A percentile compares a stretch with the other conserved stretches of the same genome.
These are phyloP conservation scores for Euphrasia confusa DNA, from an alignment of 257 asterid genomes.

Conservation along the genomic window DNA sequence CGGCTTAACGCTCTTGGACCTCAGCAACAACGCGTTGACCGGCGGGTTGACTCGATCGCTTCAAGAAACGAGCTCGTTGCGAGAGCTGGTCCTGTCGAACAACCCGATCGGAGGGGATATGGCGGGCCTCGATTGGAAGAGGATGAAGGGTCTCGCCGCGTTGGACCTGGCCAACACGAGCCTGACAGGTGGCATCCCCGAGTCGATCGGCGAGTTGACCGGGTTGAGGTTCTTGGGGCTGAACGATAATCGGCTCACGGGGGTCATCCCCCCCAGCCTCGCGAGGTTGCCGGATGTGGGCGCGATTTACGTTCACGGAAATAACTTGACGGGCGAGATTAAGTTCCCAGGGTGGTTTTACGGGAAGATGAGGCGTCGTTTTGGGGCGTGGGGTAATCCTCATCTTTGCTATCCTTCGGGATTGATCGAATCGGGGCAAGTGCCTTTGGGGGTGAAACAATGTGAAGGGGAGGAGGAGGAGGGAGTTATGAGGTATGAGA, in stretches of 20 bases:
- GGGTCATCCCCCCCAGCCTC: slow-evolving; percentile 51
- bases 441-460: slow-evolving; percentile 62
- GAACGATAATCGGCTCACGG: slow-evolving; percentile 64
- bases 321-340: slow-evolving; percentile 79
- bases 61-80: slow-evolving; percentile 54
- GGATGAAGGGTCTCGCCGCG: slow-evolving; percentile 34
- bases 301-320: slow-evolving; percentile 73
- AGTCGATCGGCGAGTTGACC: slow-evolving; percentile 45
- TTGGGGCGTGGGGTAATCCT: slow-evolving; percentile 86
- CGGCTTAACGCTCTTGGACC: slow-evolving; percentile 65
- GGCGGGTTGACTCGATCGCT: slow-evolving; percentile 55
- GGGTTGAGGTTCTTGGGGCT: slow-evolving; percentile 71
- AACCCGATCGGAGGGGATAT: slow-evolving; percentile 71
- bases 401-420: slow-evolving; percentile 55
- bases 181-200: slow-evolving; percentile 74
- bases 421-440: slow-evolving; percentile 28
- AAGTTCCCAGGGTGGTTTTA: slow-evolving; percentile 56
- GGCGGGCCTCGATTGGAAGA: slow-evolving; percentile 45
- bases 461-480: slow-evolving; percentile 33
- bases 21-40: slow-evolving; percentile 60
- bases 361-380: slow-evolving; percentile 69
- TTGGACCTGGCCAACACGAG: slow-evolving; percentile 73
- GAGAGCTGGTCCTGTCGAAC: slow-evolving; percentile 69
- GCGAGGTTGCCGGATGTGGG: slow-evolving; percentile 50
- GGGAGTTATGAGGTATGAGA: slow-evolving; percentile 28